These are phyloP conservation scores for Leptographium lundbergii DNA, from an alignment of 2,329 filamentous ascomycete genomes.

Conservation along the genomic window DNA sequence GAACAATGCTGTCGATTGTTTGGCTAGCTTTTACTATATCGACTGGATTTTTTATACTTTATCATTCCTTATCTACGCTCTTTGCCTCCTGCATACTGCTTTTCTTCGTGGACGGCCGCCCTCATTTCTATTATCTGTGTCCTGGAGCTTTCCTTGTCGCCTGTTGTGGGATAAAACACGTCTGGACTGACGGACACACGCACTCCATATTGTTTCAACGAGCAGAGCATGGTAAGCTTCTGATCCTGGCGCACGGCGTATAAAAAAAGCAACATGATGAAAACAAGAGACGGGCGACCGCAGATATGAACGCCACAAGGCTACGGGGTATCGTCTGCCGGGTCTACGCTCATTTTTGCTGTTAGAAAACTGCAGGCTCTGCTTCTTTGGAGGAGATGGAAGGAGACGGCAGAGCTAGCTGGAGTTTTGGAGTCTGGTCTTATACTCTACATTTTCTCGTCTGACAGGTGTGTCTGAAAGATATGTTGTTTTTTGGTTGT, in stretches of 20 bases:
- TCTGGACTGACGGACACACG: not conserved
- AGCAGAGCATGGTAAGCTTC: not conserved
- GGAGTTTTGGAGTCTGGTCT: constrained; percentile 8
- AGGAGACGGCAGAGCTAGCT: not conserved
- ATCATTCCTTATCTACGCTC: not conserved
- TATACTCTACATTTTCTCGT: not conserved
- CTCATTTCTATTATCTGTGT: not conserved
- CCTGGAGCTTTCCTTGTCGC: not conserved
- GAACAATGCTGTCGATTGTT: not conserved
- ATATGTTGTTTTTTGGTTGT: not conserved
- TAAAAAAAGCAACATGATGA: not conserved
- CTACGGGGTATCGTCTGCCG: not conserved
- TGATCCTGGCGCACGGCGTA: constrained; percentile 1
- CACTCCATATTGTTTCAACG: not conserved
- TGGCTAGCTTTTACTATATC: not conserved
- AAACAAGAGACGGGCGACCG: not conserved
- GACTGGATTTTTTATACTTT: not conserved
- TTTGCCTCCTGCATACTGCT: not conserved
- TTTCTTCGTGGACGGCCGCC: not conserved
- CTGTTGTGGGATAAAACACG: not conserved
- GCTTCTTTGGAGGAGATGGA: not conserved
- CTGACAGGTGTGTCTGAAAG: not conserved
- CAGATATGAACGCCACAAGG: not conserved
- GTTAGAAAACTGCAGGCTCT: not conserved
- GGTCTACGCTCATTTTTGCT: not conserved